Conservation (phyloP, 768 basidiomycete species). For the Termitomyces sp. region DNA sequence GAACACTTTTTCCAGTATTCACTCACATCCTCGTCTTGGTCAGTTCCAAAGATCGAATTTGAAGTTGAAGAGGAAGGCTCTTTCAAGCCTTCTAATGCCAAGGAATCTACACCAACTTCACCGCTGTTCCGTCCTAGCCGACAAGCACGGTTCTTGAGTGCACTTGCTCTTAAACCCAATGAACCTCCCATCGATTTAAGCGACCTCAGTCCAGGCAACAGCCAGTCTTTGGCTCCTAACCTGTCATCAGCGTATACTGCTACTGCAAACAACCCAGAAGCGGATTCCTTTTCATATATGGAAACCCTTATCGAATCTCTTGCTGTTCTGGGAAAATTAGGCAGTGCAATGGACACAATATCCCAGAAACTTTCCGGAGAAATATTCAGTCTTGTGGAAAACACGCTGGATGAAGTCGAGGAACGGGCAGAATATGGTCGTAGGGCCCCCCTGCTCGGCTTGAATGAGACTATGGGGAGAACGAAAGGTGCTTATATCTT, state of each 20-base stretch:
- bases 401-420: conserved; percentile 85
- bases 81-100: conserved; percentile 19
- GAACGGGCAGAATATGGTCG: conserved; percentile 83
- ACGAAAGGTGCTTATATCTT: conserved; percentile 54
- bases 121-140: conserved; percentile 38
- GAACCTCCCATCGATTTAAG: conserved; percentile 70
- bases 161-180: conserved; percentile 67
- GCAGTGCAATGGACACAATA: conserved; percentile 76
- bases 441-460: conserved; percentile 33
- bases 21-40: not conserved
- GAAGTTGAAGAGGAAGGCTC: conserved; percentile 47
- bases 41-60: conserved; percentile 67
- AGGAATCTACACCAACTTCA: conserved; percentile 33
- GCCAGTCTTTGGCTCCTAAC: conserved; percentile 9
- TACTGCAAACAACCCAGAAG: conserved; percentile 65
- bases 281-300: conserved; percentile 89
- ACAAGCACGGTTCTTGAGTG: conserved; percentile 57
- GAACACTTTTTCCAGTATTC: not conserved
- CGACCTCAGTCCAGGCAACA: conserved; percentile 28
- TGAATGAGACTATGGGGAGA: conserved; percentile 30
- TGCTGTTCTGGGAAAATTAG: conserved; percentile 84
- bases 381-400: conserved; percentile 79
- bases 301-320: conserved; percentile 92
- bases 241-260: conserved; percentile 14
- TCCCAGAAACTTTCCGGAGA: conserved; percentile 80